These are phyloP conservation scores for Acanthamoeba culbertsoni DNA, from an alignment of 208 protist genomes.

Conservation along the genomic window DNA sequence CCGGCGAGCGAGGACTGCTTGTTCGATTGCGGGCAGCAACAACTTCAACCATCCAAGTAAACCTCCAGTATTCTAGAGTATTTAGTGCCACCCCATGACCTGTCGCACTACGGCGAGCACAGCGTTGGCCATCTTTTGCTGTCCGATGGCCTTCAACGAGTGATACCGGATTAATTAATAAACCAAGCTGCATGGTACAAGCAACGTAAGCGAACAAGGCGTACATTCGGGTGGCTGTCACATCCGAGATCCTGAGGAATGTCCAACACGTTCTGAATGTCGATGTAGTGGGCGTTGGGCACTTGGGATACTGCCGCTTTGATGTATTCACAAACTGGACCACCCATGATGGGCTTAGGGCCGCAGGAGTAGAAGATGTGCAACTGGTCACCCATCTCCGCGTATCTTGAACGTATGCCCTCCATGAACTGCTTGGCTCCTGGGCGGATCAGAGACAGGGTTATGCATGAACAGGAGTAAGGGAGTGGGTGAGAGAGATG, in stretches of 20 bases:
- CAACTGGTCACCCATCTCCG: background rate
- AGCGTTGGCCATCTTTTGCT: slow-evolving; percentile 25
- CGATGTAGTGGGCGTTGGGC: background rate
- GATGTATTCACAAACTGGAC: background rate
- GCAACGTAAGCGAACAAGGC: background rate
- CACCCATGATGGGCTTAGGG: slow-evolving; percentile 27
- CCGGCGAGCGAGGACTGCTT: too few relatives aligned
- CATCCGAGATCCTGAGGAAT: slow-evolving; percentile 2
- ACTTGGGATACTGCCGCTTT: background rate
- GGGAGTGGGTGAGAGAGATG: background rate
- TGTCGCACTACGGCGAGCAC: background rate
- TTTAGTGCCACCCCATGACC: background rate
- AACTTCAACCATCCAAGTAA: too few relatives aligned
- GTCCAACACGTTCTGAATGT: slow-evolving; percentile 4
- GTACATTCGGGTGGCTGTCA: slow-evolving; percentile 7
- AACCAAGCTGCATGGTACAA: background rate
- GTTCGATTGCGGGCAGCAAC: too few relatives aligned
- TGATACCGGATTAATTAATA: background rate
- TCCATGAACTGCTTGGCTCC: background rate
- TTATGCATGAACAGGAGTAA: background rate
- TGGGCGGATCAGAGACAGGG: background rate
- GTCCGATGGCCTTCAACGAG: background rate
- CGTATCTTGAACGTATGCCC: background rate
- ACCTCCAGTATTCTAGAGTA: too few relatives aligned
- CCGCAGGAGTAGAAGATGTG: slow-evolving; percentile 34